A percentile compares a stretch with the other conserved stretches of the same genome.
These are phyloP conservation scores for Penicillium sp. DNA, from an alignment of 2,329 filamentous ascomycete genomes.

Conservation along the genomic window DNA sequence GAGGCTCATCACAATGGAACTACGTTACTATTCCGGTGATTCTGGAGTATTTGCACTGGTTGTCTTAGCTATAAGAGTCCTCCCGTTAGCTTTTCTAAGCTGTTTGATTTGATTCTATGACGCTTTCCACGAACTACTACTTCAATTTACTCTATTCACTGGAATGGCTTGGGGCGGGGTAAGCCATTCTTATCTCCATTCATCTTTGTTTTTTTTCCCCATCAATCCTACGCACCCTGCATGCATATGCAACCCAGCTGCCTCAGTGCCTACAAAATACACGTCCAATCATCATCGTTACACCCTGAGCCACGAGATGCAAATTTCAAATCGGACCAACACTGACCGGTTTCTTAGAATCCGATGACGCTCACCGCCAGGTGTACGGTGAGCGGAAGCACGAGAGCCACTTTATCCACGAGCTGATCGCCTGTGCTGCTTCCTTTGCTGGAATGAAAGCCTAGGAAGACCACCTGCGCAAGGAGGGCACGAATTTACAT, in stretches of 20 bases:
- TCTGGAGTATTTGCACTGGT: slow-evolving; percentile 17
- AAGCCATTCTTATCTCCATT: slow-evolving; percentile 16
- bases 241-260: neutral
- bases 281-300: neutral
- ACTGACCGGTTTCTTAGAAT: slow-evolving; percentile 39
- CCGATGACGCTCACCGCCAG: slow-evolving; percentile 56
- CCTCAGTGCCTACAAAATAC: neutral
- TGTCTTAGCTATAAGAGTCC: slow-evolving; percentile 22
- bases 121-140: too few relatives aligned
- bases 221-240: neutral
- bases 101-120: neutral
- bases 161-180: slow-evolving; percentile 40
- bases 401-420: slow-evolving; percentile 68
- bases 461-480: slow-evolving; percentile 74
- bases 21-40: slow-evolving; percentile 10
- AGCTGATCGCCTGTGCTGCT: slow-evolving; percentile 73
- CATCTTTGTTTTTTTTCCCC: neutral
- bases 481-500: slow-evolving; percentile 57
- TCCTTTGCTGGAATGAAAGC: slow-evolving; percentile 79
- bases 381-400: slow-evolving; percentile 57
- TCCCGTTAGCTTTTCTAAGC: neutral
- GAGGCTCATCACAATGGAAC: neutral
- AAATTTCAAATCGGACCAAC: neutral
- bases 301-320: neutral
- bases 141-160: too few relatives aligned